Evolutionary conservation across 169 alveolate species (phyloP), one percentile per base, ranked within the genome.

Genomic region (Eimeria nieschulzi): DNA sequence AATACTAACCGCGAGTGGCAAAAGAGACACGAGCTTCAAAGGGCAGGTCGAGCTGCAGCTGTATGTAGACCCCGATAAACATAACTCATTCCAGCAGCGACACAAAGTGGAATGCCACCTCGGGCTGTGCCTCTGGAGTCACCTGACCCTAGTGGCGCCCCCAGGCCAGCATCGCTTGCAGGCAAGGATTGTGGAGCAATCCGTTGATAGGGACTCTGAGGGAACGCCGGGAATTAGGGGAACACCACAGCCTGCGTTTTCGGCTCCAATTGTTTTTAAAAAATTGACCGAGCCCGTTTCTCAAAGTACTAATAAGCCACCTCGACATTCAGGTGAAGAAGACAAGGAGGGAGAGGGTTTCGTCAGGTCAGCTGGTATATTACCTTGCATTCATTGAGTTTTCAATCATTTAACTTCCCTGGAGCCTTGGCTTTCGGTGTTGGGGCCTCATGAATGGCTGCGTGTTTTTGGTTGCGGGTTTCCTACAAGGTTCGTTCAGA

Each of bases 1-100:
- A 23, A 75, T 80, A 17, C 72, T 80, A 15, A 26, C 25, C 39
- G 21, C 88, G 17, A 33, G 64, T 12, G 88, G 88, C 2, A 61
- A 66, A 21, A 56, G 88, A 15, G 88, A 80, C 61, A 80, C 88
- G 10, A 61, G 64, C 53, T 80, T 80, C 33, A 61, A 46, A 33
- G 88, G 88, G 59, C 88, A 25, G 75, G 26, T 80, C 12, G 76
- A 80, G 76, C 76, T 80, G 51, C 88, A 80, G 54, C 75, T 80
- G 59, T 33, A 61, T 19, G 54, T 5, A 17, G 46, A 8, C 70
- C 12, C 55, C 33, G 59, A 19, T 33, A 75, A 61, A 5, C 71
- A 56, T 8, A 51, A 15, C 39, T 6, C 33, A 46, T 19, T 21
- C 23, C 56, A 61, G 61, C 39, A 80, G 21, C 59, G 26, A 9